Base-by-base conservation (phyloP, 352 stramenopile genomes). In the Ophiocytium majus region DNA sequence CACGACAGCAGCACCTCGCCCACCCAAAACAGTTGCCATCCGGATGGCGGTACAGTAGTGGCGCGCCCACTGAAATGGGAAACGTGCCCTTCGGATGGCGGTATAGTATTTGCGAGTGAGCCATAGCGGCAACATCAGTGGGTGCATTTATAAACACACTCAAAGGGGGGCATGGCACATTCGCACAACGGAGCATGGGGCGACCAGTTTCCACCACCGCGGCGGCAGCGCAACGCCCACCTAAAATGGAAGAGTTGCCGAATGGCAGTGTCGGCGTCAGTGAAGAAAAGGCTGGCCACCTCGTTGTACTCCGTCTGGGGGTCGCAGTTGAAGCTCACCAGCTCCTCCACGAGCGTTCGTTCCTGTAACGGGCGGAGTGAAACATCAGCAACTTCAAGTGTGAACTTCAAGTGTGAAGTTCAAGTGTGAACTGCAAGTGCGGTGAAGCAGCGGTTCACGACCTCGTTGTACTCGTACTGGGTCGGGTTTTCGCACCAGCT, bases 371-470 rank as follows among this genome's bases (percentile, higher is more conserved):
- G n/a, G n/a, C n/a, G n/a, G n/a, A n/a, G n/a, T n/a, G n/a, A n/a
- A n/a, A n/a, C n/a, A n/a, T n/a, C n/a, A n/a, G n/a, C n/a, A n/a
- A n/a, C n/a, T n/a, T n/a, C n/a, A n/a, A n/a, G n/a, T n/a, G n/a
- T n/a, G n/a, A n/a, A n/a, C n/a, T n/a, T n/a, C n/a, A n/a, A n/a
- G n/a, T n/a, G n/a, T n/a, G n/a, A n/a, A n/a, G n/a, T n/a, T n/a
- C n/a, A n/a, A n/a, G n/a, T n/a, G n/a, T n/a, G n/a, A n/a, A n/a
- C n/a, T n/a, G n/a, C n/a, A n/a, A n/a, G n/a, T n/a, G n/a, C 95
- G 9, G 96, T 95, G 10, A 98, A 97, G 81, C 98, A 98, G 0
- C 99, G 92, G 82, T 94, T 98, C 9, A 95, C 97, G 49, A 99
- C 92, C 57, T 88, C 79, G 86, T 99, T 99, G 92, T 97, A 99